Conservation (phyloP, 2,329 filamentous ascomycete genomes). For the Alternaria solani region DNA sequence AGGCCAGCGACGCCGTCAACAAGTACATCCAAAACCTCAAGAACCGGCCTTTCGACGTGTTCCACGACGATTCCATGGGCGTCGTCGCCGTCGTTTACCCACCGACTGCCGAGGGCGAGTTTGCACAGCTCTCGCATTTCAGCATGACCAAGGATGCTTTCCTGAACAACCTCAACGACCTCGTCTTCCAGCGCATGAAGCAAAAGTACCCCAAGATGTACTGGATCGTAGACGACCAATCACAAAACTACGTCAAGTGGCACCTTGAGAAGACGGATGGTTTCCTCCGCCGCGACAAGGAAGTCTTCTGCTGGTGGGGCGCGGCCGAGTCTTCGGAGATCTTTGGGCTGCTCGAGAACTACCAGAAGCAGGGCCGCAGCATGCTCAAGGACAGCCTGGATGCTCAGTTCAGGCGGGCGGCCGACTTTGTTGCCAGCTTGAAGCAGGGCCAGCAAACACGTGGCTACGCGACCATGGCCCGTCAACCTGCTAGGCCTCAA, state of each 20-base stretch:
- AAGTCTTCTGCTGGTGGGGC: constrained; percentile 96
- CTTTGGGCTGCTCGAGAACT: constrained; percentile 82
- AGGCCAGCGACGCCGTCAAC: constrained; percentile 84
- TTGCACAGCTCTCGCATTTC: constrained; percentile 87
- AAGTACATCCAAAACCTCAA: constrained; percentile 83
- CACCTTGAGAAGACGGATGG: constrained; percentile 98
- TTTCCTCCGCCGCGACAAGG: constrained; percentile 82
- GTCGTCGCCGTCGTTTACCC: constrained; percentile 89
- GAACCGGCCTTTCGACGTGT: constrained; percentile 84
- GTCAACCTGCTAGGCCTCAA: constrained; percentile 37
- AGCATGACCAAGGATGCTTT: constrained; percentile 94
- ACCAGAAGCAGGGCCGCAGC: constrained; percentile 79
- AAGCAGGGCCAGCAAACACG: constrained; percentile 70
- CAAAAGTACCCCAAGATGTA: constrained; percentile 90
- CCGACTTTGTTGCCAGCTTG: constrained; percentile 71
- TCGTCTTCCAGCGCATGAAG: constrained; percentile 91
- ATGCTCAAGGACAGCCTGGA: constrained; percentile 93
- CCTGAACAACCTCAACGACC: constrained; percentile 93
- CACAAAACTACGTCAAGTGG: constrained; percentile 92
- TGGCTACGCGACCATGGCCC: constrained; percentile 65
- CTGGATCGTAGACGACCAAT: constrained; percentile 96
- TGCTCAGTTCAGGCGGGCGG: constrained; percentile 80
- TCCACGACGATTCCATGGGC: constrained; percentile 94
- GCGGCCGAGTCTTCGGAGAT: constrained; percentile 84
- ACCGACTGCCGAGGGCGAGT: constrained; percentile 68